Evolutionary conservation across 192 early-diverging fungal genomes (phyloP), one percentile per base, ranked within the genome.

Genomic region (Linnemannia schmuckeri): DNA sequence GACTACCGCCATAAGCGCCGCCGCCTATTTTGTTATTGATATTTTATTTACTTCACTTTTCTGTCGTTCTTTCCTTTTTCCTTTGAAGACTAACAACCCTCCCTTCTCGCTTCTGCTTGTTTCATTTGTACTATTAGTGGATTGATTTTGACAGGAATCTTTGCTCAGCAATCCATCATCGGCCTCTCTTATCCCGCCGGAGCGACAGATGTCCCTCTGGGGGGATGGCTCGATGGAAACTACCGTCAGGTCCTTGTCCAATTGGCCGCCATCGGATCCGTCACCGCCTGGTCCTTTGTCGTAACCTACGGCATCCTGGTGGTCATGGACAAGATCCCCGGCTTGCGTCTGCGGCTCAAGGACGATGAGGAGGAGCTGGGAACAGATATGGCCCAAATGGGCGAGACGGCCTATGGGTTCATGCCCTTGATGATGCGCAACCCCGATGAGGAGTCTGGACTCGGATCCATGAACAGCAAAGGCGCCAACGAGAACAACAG

Each of bases 301-400:
- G 80, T 96, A 17, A 95, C 97, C 15, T 95, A 91, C 35, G 77
- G 95, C 9, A 94, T 98, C 76, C 88, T 96, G 68, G 85, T 88
- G 15, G 77, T 93, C 57, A 93, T 98, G 76, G 93, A 97, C 91
- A 74, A 86, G 35, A 93, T 97, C 72, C 96, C 96, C 13, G 93
- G 91, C 6, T 88, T 98, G 54, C 90, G 89, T 66, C 89, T 98
- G 75, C 95, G 97, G 69, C 89, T 96, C 42, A 89, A 95, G 75
- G 94, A 95, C 69, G 92, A 94, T 70, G 94, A 94, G 77, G 93
- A 94, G 81, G 88, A 92, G 30, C 82, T 95, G 4, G 97, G 97
- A 18, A 90, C 93, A 6, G 97, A 98, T 82, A 85, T 93, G 74
- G 87, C 95, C n/a, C 93, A 97, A 89, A 96, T 98, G 92, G 97